Evolutionary conservation across 1,284 basidiomycete species (phyloP), one percentile per base, ranked within the genome.

Genomic region (Xanthoconium separans): DNA sequence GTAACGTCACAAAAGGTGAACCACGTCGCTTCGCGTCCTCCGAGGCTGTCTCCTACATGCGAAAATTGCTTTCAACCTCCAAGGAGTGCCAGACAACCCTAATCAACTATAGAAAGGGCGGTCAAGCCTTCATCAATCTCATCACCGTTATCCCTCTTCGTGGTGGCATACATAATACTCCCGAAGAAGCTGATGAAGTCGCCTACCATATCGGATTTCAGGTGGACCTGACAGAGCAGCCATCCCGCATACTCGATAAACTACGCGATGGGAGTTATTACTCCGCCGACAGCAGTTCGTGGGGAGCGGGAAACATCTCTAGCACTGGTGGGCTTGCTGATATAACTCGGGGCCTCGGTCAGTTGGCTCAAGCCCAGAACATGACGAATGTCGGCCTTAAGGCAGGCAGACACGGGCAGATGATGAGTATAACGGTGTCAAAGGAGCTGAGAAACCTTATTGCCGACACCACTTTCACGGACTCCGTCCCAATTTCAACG

Each of bases 171-270:
- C 70, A 76, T 50, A 77, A 78, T 46, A 59, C 59, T 6, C 70
- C 71, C 1, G 72, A 78, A 20, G 81, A 82, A 61, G 75, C 75
- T 37, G 76, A 79, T 51, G 80, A 87, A 36, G 80, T 92, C 43
- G 85, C 85, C 20, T 97, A 91, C 69, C 87, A 93, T 63, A 88
- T 98, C 55, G 95, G 95, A 3, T 98, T 98, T 77, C 90, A 93
- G 71, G 87, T 94, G 49, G 93, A 97, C 70, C 77, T 98, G 45
- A 87, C 87, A 29, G 85, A 90, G 65, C 93, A 95, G 73, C 94
- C 93, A 3, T 85, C 85, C 64, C 83, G 84, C 0, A 94, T 97
- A 57, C 73, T 95, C 48, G 81, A 86, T 55, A 89, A 85, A 64
- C 79, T 94, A 54, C 73, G 79, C 20, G 84, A 90, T 60, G 91